Conservation (phyloP, 352 stramenopile species). For the Pythium myriotylum region DNA sequence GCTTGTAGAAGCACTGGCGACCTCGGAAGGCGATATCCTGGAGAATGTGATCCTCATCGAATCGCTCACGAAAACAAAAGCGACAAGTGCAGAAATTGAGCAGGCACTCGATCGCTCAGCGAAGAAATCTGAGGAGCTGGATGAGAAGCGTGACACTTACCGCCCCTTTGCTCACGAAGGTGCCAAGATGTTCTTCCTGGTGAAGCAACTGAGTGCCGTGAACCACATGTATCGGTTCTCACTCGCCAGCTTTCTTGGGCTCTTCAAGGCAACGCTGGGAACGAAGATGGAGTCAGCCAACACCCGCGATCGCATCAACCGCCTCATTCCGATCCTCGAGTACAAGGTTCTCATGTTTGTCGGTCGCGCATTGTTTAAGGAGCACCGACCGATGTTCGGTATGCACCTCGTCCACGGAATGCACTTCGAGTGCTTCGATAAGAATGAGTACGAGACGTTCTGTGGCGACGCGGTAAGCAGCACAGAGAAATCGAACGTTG, state of each 20-base stretch:
- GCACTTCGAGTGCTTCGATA: slow-evolving; percentile 91
- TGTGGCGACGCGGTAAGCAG: slow-evolving; percentile 75
- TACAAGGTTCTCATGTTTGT: slow-evolving; percentile 92
- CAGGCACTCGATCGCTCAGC: slow-evolving; percentile 86
- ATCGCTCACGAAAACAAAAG: slow-evolving; percentile 93
- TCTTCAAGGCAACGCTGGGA: slow-evolving; percentile 86
- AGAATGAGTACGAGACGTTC: slow-evolving; percentile 94
- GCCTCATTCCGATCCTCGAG: slow-evolving; percentile 88
- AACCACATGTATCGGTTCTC: slow-evolving; percentile 98
- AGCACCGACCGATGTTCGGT: slow-evolving; percentile 93
- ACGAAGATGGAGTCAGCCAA: slow-evolving; percentile 81
- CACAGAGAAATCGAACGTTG: slow-evolving; percentile 28
- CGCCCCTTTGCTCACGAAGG: slow-evolving; percentile 88
- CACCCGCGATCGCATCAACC: slow-evolving; percentile 80
- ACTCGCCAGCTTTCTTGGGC: slow-evolving; percentile 84
- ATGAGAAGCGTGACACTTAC: slow-evolving; percentile 93
- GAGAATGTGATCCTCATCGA: slow-evolving; percentile 95
- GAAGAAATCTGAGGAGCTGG: slow-evolving; percentile 90
- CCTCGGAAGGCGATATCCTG: slow-evolving; percentile 94
- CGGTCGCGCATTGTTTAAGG: slow-evolving; percentile 92
- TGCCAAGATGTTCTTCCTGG: slow-evolving; percentile 93
- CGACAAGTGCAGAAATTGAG: slow-evolving; percentile 91
- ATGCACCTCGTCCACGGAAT: slow-evolving; percentile 94
- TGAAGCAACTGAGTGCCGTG: slow-evolving; percentile 87
- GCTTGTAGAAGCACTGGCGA: slow-evolving; percentile 92